phyloP scores from a whole-genome alignment of 2,329 filamentous ascomycete genomes.

The Colletotrichum plurivorum region DNA sequence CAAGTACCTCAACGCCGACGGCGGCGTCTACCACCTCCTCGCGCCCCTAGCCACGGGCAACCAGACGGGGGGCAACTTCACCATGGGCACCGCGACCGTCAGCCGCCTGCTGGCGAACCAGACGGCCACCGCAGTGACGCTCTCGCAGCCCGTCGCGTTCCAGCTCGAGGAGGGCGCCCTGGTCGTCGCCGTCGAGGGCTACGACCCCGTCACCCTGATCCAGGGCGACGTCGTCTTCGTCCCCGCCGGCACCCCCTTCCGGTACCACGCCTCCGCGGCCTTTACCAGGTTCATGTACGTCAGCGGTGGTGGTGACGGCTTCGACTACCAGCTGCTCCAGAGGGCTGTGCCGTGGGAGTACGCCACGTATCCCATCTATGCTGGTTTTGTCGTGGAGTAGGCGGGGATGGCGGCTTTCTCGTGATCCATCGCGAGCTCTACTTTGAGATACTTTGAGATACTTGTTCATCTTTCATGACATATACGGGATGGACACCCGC shows the following conservation, averaged over 20 bases:
- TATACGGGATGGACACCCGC: constrained; percentile 18
- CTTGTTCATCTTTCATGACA: constrained; percentile 12
- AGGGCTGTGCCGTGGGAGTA: constrained; percentile 18
- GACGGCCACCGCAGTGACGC: constrained; percentile 15
- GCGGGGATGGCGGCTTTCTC: too few species aligned
- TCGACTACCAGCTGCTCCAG: constrained; percentile 44
- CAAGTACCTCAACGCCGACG: constrained; percentile 56
- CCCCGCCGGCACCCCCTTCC: constrained; percentile 42
- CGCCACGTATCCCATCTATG: constrained; percentile 24
- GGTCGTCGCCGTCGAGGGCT: constrained; percentile 43
- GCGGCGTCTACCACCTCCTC: constrained; percentile 57
- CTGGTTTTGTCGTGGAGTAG: constrained; percentile 28
- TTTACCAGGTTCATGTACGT: constrained; percentile 48
- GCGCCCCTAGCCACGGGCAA: constrained; percentile 57
- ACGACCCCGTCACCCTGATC: constrained; percentile 42
- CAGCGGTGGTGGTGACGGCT: constrained; percentile 44
- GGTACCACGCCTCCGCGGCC: constrained; percentile 44
- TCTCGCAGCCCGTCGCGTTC: constrained; percentile 40
- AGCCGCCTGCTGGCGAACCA: constrained; percentile 28
- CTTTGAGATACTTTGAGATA: constrained; percentile 19
- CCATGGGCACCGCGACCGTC: constrained; percentile 59
- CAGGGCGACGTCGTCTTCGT: constrained; percentile 48
- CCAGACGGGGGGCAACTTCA: constrained; percentile 58
- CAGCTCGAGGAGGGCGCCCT: constrained; percentile 48
- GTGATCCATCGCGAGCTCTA: not conserved